These are phyloP conservation scores for Cercophora scortea DNA, from an alignment of 495 filamentous ascomycete genomes.

Conservation along the genomic window DNA sequence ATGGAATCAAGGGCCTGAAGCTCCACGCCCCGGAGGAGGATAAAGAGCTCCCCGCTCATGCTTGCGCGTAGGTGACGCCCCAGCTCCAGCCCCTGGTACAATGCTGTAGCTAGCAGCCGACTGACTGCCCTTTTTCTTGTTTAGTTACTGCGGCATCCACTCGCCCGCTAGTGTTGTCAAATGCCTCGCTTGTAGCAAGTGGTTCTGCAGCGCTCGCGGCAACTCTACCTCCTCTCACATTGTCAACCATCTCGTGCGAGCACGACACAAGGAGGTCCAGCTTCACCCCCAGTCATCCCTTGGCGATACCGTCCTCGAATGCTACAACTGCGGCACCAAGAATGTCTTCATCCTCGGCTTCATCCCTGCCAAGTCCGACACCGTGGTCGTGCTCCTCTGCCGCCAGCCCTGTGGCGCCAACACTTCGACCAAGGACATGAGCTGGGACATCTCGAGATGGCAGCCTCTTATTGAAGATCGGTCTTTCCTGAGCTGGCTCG, in stretches of 20 bases:
- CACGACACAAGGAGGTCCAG: constrained; percentile 97
- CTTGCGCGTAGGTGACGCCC: constrained; percentile 73
- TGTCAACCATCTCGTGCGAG: constrained; percentile 95
- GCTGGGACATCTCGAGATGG: constrained; percentile 98
- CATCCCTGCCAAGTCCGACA: constrained; percentile 98
- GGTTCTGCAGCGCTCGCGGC: constrained; percentile 97
- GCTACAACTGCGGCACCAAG: constrained; percentile 98
- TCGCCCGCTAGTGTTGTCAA: constrained; percentile 92
- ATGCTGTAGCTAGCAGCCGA: neutral
- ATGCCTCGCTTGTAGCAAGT: constrained; percentile 91
- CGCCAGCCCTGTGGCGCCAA: constrained; percentile 92
- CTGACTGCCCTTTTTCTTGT: constrained; percentile 1
- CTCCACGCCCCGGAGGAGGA: constrained; percentile 66
- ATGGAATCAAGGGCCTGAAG: constrained; percentile 61
- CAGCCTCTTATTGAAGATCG: constrained; percentile 96
- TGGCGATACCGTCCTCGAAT: constrained; percentile 94
- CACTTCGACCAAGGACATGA: constrained; percentile 99
- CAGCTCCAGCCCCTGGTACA: neutral
- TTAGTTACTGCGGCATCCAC: constrained; percentile 95
- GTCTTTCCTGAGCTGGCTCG: constrained; percentile 91
- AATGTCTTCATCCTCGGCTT: constrained; percentile 99
- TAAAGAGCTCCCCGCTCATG: constrained; percentile 87
- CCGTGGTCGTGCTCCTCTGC: constrained; percentile 93
- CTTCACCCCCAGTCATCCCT: constrained; percentile 92
- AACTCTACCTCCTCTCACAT: constrained; percentile 97